These are phyloP conservation scores for Apiospora phragmitis DNA, from an alignment of 2,329 filamentous ascomycete genomes.

Conservation along the genomic window DNA sequence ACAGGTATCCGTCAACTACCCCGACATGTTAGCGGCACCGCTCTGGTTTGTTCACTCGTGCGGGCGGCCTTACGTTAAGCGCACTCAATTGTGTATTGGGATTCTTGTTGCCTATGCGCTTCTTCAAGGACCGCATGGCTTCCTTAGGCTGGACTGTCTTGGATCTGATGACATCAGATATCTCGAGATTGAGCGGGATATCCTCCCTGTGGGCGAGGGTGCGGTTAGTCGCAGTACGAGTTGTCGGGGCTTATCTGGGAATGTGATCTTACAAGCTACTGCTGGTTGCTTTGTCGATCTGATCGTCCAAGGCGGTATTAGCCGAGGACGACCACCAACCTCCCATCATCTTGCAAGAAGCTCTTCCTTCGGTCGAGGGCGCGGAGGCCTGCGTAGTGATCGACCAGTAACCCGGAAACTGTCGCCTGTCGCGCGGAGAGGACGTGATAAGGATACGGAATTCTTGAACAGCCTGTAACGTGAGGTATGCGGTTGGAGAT, in stretches of 20 bases:
- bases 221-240: conserved; percentile 18
- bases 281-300: conserved; percentile 92
- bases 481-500: neutral
- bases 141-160: conserved; percentile 98
- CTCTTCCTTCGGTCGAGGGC: neutral
- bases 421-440: neutral
- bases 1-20: conserved; percentile 89
- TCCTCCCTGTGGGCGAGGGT: conserved; percentile 66
- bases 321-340: conserved; percentile 93
- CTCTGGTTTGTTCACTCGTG: neutral
- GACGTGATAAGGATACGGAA: neutral
- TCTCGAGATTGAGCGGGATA: conserved; percentile 95
- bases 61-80: conserved; percentile 67
- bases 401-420: neutral
- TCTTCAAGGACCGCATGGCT: conserved; percentile 95
- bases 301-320: conserved; percentile 91
- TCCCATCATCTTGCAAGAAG: conserved; percentile 61
- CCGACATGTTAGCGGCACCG: conserved; percentile 12
- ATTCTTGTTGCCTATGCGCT: conserved; percentile 94
- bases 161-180: conserved; percentile 94
- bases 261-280: conserved; percentile 75
- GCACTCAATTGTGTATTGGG: conserved; percentile 94
- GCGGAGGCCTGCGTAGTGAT: neutral
- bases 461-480: neutral
- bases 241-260: neutral